Evolutionary conservation across 1,284 basidiomycete genomes (phyloP), one percentile per base, ranked within the genome.

Genomic region (Moesziomyces parantarcticus): DNA sequence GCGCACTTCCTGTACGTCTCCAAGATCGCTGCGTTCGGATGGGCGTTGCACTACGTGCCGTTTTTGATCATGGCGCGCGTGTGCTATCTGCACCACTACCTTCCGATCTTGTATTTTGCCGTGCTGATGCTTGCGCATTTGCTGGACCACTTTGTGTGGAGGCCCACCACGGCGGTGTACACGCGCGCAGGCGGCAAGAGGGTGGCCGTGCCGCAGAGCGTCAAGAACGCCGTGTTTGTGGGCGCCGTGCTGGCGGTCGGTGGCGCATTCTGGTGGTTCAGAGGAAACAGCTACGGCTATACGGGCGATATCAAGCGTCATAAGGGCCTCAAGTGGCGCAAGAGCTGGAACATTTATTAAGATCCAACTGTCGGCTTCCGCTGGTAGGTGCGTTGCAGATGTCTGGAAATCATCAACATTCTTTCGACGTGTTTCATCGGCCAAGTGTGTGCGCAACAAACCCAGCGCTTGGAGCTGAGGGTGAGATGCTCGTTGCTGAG

Each of bases 71-170:
- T 65, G 66, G 70, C 69, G 7, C 75, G 85, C 13, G 92, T 94
- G 2, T 94, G 92, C 42, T 94, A 94, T 75, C 85, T 94, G 14
- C 93, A 94, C 83, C 93, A 94, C 86, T 74, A 79, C 55, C 65
- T 99, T 7, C 96, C 96, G 3, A 96, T 96, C 0, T 86, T 98
- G 14, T 98, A 95, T 87, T 99, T 99, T 86, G 89, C 94, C 5
- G 93, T 98, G 45, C 85, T 99, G 56, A 94, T 97, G 90, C 87
- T 91, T 44, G 92, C 90, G 0, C 93, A 97, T 83, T 83, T 98
- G 47, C 87, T 97, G 70, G 95, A 99, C 85, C 93, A 96, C 84
- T 92, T 94, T 85, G 85, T 83, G 23, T 92, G 79, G 79, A 67
- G 79, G 42, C 58, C 68, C 3, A 75, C 74, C 3, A 82, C 81